Evolutionary conservation across 2,329 filamentous ascomycete genomes (phyloP), one percentile per base, ranked within the genome.

Genomic region (Albifimbria verrucaria): DNA sequence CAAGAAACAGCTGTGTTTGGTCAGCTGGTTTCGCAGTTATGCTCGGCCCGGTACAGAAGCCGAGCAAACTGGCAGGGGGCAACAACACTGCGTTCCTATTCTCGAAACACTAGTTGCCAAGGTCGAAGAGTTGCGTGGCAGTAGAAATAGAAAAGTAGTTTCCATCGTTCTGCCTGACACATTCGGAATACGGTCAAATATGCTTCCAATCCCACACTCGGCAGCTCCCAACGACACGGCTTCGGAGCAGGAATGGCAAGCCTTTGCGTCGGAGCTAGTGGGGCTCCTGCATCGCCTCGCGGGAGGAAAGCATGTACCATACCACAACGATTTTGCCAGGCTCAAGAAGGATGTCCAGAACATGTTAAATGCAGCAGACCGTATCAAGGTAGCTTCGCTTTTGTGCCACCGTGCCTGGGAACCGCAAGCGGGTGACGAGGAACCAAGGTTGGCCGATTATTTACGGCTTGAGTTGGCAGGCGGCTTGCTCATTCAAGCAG

Each of bases 251-350:
- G 28, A 36, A 36, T 36, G 28, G 28, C 9, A 36, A n/a, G n/a
- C 28, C n/a, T 60, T 59, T 12, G 4, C 50, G 4, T 32, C 49
- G 5, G 49, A 57, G 20, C 36, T 65, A 3, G 59, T 55, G 11
- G 28, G 20, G 1, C 50, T 61, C 2, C 49, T 63, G 3, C 46
- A 50, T 2, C 17, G 20, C 21, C 59, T 66, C 1, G 54, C 50
- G 1, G 28, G 6, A 1, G 55, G 58, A 1, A 54, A 28, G 9
- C 10, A 36, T 36, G 47, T 36, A 6, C 64, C 60, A 1, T 66
- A 66, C 21, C 64, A 66, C 26, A 41, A 50, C 0, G 61, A 65
- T 23, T 58, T 66, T 23, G 17, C 43, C 7, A 28, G 42, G 1
- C 32, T 66, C 20, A 55, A 56, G 32, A 22, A 55, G 18, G 51